Conservation (phyloP, 2,329 filamentous ascomycete species). For the Iodosphaeria phyllophila region DNA sequence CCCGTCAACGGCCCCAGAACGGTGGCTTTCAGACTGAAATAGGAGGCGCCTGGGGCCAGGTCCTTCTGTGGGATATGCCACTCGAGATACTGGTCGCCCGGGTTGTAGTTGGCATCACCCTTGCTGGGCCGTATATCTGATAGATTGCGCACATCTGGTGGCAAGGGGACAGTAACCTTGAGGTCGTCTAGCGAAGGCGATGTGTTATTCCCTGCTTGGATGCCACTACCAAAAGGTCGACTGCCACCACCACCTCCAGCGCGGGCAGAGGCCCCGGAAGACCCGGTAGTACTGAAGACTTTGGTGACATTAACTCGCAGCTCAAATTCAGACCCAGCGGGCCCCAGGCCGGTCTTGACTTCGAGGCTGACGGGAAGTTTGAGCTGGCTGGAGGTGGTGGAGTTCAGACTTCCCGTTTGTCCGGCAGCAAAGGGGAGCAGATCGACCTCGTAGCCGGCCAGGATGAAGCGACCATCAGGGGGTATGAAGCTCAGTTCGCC, state of each 20-base stretch:
- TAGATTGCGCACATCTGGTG: slow-evolving; percentile 61
- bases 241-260: slow-evolving; percentile 19
- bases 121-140: slow-evolving; percentile 63
- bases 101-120: slow-evolving; percentile 69
- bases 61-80: slow-evolving; percentile 75
- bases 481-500: slow-evolving; percentile 93
- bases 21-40: slow-evolving; percentile 61
- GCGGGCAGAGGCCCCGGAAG: slow-evolving; percentile 21
- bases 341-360: slow-evolving; percentile 62
- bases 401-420: slow-evolving; percentile 32
- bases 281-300: slow-evolving; percentile 29
- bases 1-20: slow-evolving; percentile 47
- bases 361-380: slow-evolving; percentile 71
- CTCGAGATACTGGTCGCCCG: slow-evolving; percentile 53
- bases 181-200: slow-evolving; percentile 57
- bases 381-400: slow-evolving; percentile 42
- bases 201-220: slow-evolving; percentile 33
- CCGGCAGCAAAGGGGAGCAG: slow-evolving; percentile 53
- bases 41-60: slow-evolving; percentile 43
- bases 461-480: slow-evolving; percentile 81
- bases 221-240: slow-evolving; percentile 23
- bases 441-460: slow-evolving; percentile 90
- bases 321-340: slow-evolving; percentile 69
- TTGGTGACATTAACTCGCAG: slow-evolving; percentile 57
- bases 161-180: slow-evolving; percentile 59